Percentiles rank a stretch among this genome's conserved stretches.
Conservation (phyloP, 371 early-diverging fungal genomes). For the Mucor plumbeus region DNA sequence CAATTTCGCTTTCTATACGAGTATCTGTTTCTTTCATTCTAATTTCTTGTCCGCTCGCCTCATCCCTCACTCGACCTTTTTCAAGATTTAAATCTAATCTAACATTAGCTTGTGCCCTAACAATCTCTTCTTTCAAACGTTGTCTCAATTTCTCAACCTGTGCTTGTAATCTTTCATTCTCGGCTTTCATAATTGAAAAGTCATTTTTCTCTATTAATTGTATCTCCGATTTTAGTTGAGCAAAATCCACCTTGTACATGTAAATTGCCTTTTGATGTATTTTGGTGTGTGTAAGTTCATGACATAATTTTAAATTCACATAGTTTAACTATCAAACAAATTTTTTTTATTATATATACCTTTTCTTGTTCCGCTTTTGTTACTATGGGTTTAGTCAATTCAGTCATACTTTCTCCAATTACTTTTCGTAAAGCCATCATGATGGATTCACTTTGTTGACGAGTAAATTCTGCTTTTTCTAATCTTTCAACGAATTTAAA, state of each 20-base stretch:
- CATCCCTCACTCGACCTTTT: slow-evolving; percentile 88
- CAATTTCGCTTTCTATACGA: slow-evolving; percentile 89
- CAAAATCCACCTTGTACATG: slow-evolving; percentile 90
- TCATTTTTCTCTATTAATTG: slow-evolving; percentile 92
- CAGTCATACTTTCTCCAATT: slow-evolving; percentile 70
- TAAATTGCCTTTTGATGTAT: slow-evolving; percentile 66
- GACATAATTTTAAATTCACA: neutral
- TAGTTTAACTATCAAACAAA: neutral
- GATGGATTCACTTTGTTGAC: slow-evolving; percentile 82
- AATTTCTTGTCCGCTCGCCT: slow-evolving; percentile 82
- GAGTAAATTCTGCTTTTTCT: slow-evolving; percentile 74
- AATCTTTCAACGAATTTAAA: slow-evolving; percentile 78
- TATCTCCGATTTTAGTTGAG: slow-evolving; percentile 86
- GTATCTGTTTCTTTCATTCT: slow-evolving; percentile 89
- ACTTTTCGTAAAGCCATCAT: slow-evolving; percentile 77
- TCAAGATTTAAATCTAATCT: slow-evolving; percentile 89
- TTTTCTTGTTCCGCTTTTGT: slow-evolving; percentile 87
- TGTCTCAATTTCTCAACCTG: slow-evolving; percentile 85
- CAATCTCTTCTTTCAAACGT: slow-evolving; percentile 82
- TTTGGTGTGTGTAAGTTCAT: neutral
- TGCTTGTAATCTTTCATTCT: slow-evolving; percentile 78
- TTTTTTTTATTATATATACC: no score
- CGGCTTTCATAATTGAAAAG: slow-evolving; percentile 81
- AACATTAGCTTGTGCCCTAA: slow-evolving; percentile 85
- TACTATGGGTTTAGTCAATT: slow-evolving; percentile 70